Evolutionary conservation across 441 rosid species (phyloP).

Genomic region (Croton setiger): DNA sequence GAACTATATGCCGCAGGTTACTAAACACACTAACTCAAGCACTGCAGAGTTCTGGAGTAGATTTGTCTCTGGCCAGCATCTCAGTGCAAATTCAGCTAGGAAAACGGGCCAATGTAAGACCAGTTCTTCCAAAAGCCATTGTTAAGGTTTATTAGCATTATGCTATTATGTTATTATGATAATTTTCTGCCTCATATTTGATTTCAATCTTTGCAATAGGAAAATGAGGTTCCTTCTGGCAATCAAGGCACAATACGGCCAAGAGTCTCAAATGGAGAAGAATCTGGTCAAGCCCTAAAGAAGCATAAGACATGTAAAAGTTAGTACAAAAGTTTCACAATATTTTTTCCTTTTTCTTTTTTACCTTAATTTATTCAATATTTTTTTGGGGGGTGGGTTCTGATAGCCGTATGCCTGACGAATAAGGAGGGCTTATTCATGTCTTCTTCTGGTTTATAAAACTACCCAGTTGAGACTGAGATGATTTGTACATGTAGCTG

Average conservation of each 20-base stretch:
- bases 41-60: slow-evolving; percentile 79
- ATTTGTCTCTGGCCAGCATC: slow-evolving; percentile 76
- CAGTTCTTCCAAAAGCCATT: slow-evolving; percentile 25
- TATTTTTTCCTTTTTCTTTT: slow-evolving; percentile 5
- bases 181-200: neutral
- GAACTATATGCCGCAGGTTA: slow-evolving; percentile 42
- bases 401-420: neutral
- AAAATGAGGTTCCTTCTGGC: slow-evolving; percentile 20
- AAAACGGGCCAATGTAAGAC: slow-evolving; percentile 38
- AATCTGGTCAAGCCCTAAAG: slow-evolving; percentile 36
- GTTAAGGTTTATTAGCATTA: slow-evolving; percentile 30
- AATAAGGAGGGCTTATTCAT: slow-evolving; percentile 20
- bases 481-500: slow-evolving; percentile 39
- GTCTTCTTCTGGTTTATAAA: slow-evolving; percentile 31
- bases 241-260: slow-evolving; percentile 34
- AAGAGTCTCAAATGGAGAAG: slow-evolving; percentile 32
- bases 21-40: slow-evolving; percentile 72
- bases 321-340: slow-evolving; percentile 16
- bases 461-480: slow-evolving; percentile 31
- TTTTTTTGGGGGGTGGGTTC: neutral
- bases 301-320: slow-evolving; percentile 43
- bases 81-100: slow-evolving; percentile 87
- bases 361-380: slow-evolving; percentile 35
- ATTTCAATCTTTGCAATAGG: slow-evolving; percentile 23
- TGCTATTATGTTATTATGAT: neutral